Conservation (phyloP, 2,329 filamentous ascomycete species). For the Stagonosporopsis cucurbitacearum region DNA sequence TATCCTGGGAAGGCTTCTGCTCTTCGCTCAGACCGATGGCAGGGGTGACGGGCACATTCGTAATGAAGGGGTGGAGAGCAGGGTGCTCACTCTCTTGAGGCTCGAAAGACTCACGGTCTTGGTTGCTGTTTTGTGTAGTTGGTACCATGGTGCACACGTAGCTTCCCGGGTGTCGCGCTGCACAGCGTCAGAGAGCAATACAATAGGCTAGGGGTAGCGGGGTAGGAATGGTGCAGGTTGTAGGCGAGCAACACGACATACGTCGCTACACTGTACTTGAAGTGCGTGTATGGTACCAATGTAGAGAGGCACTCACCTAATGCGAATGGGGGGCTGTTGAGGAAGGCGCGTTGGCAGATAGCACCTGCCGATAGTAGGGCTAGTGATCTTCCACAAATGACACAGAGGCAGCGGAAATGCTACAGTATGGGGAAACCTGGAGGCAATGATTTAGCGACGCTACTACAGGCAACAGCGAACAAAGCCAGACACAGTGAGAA, state of each 20-base stretch:
- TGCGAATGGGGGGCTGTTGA: conserved; percentile 6
- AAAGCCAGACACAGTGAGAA: conserved; percentile 5
- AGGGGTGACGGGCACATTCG: conserved; percentile 53
- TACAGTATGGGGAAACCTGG: background rate
- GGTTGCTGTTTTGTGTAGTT: conserved; percentile 23
- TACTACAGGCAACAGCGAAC: conserved; percentile 1
- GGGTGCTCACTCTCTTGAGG: conserved; percentile 45
- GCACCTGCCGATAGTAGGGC: conserved; percentile 8
- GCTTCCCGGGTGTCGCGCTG: conserved; percentile 30
- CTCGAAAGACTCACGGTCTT: conserved; percentile 31
- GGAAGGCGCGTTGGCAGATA: conserved; percentile 15
- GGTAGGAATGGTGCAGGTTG: conserved; percentile 14
- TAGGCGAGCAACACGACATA: conserved; percentile 14
- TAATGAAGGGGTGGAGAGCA: conserved; percentile 49
- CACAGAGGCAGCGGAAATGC: background rate
- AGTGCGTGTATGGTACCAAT: background rate
- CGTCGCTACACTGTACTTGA: background rate
- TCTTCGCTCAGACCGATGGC: conserved; percentile 51
- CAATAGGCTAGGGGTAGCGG: conserved; percentile 13
- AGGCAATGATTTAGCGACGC: conserved; percentile 1
- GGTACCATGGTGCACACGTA: conserved; percentile 34
- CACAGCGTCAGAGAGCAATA: conserved; percentile 23
- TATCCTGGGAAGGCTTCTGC: conserved; percentile 33
- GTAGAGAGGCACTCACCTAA: conserved; percentile 15
- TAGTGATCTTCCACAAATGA: background rate